These are phyloP conservation scores for Beauveria rudraprayagi DNA, from an alignment of 2,329 filamentous ascomycete genomes.

Conservation along the genomic window DNA sequence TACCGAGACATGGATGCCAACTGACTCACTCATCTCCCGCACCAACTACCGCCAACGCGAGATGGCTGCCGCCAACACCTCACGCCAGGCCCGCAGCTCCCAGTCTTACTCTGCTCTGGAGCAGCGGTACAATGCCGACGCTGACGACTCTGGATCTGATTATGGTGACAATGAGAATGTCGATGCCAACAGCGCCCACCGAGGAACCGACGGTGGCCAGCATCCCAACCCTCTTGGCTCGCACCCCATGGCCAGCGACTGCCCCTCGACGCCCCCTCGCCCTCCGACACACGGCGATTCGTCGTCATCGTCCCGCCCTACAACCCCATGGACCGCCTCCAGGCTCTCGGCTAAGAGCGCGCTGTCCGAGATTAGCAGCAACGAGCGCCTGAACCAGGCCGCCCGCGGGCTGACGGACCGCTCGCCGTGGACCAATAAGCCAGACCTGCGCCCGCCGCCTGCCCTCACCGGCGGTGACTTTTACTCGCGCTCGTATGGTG, in stretches of 20 bases:
- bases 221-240: slow-evolving; percentile 47
- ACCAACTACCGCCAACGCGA: slow-evolving; percentile 45
- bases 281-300: background rate
- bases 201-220: slow-evolving; percentile 18
- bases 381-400: slow-evolving; percentile 34
- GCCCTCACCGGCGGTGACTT: slow-evolving; percentile 46
- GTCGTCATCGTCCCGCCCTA: background rate
- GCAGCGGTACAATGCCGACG: slow-evolving; percentile 35
- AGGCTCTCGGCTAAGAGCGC: slow-evolving; percentile 19
- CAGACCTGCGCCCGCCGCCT: slow-evolving; percentile 25
- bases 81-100: slow-evolving; percentile 23
- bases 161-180: slow-evolving; percentile 29
- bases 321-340: slow-evolving; percentile 13
- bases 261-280: background rate
- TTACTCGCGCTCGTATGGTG: slow-evolving; percentile 51
- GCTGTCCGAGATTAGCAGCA: slow-evolving; percentile 38
- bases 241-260: slow-evolving; percentile 31
- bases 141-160: slow-evolving; percentile 34
- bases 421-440: slow-evolving; percentile 20
- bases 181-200: slow-evolving; percentile 12
- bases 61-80: slow-evolving; percentile 28
- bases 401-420: slow-evolving; percentile 35
- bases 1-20: slow-evolving; percentile 47
- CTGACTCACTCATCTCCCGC: slow-evolving; percentile 45
- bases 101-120: slow-evolving; percentile 39